Conservation (phyloP, 2,329 filamentous ascomycete genomes). For the Botrytis porri region DNA sequence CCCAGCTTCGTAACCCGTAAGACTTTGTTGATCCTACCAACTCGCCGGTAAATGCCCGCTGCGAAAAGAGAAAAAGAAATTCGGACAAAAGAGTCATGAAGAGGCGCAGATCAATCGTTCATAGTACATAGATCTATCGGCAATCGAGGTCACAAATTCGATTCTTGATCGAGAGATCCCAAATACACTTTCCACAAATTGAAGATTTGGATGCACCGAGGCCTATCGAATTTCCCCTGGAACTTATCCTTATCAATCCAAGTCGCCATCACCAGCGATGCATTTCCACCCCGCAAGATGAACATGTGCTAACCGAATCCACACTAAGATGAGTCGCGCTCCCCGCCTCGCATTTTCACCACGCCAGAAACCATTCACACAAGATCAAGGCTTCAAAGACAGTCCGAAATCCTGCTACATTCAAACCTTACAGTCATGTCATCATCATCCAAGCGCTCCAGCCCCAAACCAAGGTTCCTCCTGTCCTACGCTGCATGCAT, state of each 20-base stretch:
- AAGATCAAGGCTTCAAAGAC: not conserved
- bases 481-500: not conserved
- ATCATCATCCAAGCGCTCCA: not conserved
- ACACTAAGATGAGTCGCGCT: not conserved
- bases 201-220: conserved; percentile 11
- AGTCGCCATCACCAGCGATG: not conserved
- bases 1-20: not conserved
- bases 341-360: not conserved
- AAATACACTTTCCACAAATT: conserved; percentile 2
- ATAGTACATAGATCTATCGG: not conserved
- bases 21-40: not conserved
- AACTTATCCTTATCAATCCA: conserved; percentile 10
- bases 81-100: not conserved
- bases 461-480: not conserved
- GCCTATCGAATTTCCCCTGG: not conserved
- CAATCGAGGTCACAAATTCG: not conserved
- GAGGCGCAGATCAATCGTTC: not conserved
- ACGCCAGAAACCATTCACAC: not conserved
- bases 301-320: not conserved
- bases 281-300: not conserved
- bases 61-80: not conserved
- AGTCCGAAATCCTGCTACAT: not conserved
- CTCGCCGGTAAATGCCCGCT: not conserved
- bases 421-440: not conserved
- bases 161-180: not conserved